phyloP scores from a whole-genome alignment of 345 rosid genomes.

The Syzygium oleosum region DNA sequence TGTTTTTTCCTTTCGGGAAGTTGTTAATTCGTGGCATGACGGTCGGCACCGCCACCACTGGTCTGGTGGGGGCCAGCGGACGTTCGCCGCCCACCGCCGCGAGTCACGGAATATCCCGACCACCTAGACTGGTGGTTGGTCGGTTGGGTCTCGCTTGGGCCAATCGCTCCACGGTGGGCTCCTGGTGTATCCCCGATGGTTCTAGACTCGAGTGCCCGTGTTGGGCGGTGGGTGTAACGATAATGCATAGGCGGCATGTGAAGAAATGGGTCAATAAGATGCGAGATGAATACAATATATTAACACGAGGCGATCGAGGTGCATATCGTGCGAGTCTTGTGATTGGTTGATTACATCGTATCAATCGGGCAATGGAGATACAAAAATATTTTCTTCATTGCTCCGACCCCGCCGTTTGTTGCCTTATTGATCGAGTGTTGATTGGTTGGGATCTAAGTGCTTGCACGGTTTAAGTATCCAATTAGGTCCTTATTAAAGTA shows the following conservation, averaged over 20 bases:
- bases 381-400: neutral
- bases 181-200: neutral
- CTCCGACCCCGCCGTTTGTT: neutral
- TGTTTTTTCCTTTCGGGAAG: neutral
- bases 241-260: neutral
- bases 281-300: neutral
- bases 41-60: neutral
- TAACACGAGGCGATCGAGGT: neutral
- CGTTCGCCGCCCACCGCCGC: neutral
- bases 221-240: accelerated
- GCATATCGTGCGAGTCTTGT: accelerated
- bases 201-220: neutral
- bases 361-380: neutral
- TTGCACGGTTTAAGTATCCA: neutral
- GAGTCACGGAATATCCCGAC: neutral
- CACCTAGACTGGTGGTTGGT: neutral
- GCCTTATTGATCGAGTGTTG: neutral
- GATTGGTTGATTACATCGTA: neutral
- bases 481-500: neutral
- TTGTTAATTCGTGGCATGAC: neutral
- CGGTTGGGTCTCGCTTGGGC: neutral
- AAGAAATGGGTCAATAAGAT: neutral
- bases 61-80: neutral
- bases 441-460: neutral
- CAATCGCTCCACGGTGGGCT: neutral